Evolutionary conservation across 768 basidiomycete genomes (phyloP).

Genomic region (Boletus patriciae): DNA sequence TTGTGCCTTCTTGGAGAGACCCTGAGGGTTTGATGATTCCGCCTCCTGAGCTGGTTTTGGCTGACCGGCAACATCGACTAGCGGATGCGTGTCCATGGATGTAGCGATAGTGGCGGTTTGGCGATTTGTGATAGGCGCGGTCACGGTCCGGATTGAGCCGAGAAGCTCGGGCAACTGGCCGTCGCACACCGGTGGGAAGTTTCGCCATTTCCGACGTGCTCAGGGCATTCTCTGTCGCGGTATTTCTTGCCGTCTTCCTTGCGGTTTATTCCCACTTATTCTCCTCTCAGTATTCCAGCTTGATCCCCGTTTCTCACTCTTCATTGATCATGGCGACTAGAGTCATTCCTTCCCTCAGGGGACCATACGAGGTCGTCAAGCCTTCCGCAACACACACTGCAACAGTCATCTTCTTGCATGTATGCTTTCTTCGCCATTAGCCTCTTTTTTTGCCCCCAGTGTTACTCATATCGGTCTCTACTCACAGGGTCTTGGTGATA

Average conservation of each 20-base stretch:
- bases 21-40: conserved; percentile 19
- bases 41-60: conserved; percentile 13
- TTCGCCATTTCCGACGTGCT: not conserved
- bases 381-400: conserved; percentile 70
- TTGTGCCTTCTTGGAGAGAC: conserved; percentile 74
- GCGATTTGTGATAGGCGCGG: not conserved
- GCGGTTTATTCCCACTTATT: not conserved
- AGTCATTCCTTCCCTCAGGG: conserved; percentile 21
- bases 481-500: conserved; percentile 70
- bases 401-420: conserved; percentile 89
- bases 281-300: not conserved
- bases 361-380: conserved; percentile 48
- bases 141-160: conserved; percentile 26
- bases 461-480: conserved; percentile 2
- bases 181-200: not conserved
- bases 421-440: conserved; percentile 36
- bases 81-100: conserved; percentile 19
- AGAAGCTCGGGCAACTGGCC: not conserved
- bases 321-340: conserved; percentile 16
- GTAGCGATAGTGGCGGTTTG: not conserved
- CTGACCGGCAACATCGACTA: conserved; percentile 14
- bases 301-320: not conserved
- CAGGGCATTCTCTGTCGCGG: conserved; percentile 1
- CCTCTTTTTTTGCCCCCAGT: not conserved
- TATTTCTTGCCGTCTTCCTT: conserved; percentile 7